phyloP scores from a whole-genome alignment of 1,139 yeast genomes.

The Geotrichum restrictum region DNA sequence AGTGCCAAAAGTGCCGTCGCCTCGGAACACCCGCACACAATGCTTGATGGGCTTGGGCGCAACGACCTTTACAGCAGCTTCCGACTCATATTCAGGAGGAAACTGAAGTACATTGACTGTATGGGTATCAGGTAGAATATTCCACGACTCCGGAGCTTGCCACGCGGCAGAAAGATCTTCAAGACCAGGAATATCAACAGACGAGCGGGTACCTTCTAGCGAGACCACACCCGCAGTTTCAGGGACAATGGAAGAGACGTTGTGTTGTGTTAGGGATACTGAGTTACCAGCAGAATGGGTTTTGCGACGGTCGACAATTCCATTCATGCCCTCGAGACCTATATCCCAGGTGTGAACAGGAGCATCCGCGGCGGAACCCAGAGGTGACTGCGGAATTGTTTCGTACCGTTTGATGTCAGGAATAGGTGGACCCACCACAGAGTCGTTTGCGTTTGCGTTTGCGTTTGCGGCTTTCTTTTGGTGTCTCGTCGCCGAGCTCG shows the following conservation, averaged over 20 bases:
- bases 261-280: conserved; percentile 1
- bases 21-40: conserved; percentile 67
- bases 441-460: neutral
- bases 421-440: neutral
- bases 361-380: neutral
- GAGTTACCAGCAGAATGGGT: conserved; percentile 13
- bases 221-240: too few species aligned
- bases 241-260: neutral
- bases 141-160: conserved; percentile 22
- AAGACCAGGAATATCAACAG: conserved; percentile 20
- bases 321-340: conserved; percentile 20
- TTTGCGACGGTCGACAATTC: conserved; percentile 18
- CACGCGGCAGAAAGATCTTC: conserved; percentile 16
- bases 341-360: conserved; percentile 15
- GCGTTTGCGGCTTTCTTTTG: neutral
- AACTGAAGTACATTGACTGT: conserved; percentile 4
- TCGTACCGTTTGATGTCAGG: neutral
- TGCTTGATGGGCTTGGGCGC: conserved; percentile 29
- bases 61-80: conserved; percentile 14
- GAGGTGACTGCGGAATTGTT: neutral
- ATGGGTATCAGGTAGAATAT: conserved; percentile 20
- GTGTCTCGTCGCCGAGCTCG: conserved; percentile 6
- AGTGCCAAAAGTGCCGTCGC: conserved; percentile 80
- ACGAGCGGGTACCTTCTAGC: conserved; percentile 8
- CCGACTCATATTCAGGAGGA: conserved; percentile 8